Base-by-base conservation (phyloP, 176 grass and related monocot species). In the Phragmites australis region DNA sequence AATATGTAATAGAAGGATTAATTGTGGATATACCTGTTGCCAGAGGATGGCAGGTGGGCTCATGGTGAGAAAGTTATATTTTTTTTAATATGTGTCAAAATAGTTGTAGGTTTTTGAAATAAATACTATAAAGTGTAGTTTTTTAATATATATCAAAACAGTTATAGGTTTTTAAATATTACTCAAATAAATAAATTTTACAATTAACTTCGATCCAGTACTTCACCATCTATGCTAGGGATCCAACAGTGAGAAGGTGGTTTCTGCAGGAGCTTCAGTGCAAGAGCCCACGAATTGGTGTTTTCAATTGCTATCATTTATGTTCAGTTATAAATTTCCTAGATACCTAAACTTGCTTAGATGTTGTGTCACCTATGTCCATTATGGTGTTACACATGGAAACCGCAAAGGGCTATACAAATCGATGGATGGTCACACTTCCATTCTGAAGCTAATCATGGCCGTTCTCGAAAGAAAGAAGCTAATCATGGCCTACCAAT, bases 381-480 rank as follows among this genome's bases (percentile, higher is more conserved):
- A 65, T n/a, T 34, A 62, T 32, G 41, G 8, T 37, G 60, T 72
- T 12, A 67, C 17, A 71, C 29, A 53, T 34, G 70, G 30, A 53
- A 22, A 32, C 30, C 17, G 22, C 11, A 21, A 52, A 2, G 9
- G 5, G 9, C 9, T 52, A 72, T 51, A 72, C 15, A 72, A 71
- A 34, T n/a, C 29, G 46, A n/a, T 72, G 46, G 47, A 13, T n/a
- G 17, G 17, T 17, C 47, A n/a, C 9, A 21, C 26, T 13, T 50
- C 47, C 17, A 58, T 44, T 76, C 41, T 43, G 7, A 48, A 70
- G 44, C 67, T 48, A 72, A 72, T 51, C 68, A 50, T 51, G 14
- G n/a, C 22, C 15, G 9, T 19, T 65, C 34, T 65, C 34, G 1
- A 39, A 40, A 40, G 0, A 41, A 65, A 37, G 30, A 14, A 53